Percentiles rank a stretch among this genome's conserved stretches.
Conservation (phyloP, 2,329 filamentous ascomycete species). For the Trichoderma polysporum region DNA sequence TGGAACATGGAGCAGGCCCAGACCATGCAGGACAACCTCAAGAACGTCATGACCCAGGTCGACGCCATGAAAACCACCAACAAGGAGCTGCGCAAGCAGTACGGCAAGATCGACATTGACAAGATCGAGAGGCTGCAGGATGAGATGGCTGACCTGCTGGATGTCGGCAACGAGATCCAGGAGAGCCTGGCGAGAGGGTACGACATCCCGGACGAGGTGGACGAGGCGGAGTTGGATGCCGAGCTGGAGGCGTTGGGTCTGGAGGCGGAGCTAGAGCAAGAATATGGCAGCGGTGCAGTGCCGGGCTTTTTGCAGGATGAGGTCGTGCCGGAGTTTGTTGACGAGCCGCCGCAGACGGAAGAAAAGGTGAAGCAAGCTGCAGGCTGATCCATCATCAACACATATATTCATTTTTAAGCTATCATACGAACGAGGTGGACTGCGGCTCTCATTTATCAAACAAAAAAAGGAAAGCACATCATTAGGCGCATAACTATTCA, state of each 20-base stretch:
- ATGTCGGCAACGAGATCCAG: slow-evolving; percentile 97
- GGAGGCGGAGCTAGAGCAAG: slow-evolving; percentile 83
- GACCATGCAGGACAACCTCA: slow-evolving; percentile 98
- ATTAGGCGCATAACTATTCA: neutral
- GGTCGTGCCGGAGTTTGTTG: slow-evolving; percentile 82
- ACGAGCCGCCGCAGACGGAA: slow-evolving; percentile 75
- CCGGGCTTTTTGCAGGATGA: slow-evolving; percentile 91
- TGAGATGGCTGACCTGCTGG: slow-evolving; percentile 97
- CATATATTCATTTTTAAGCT: neutral
- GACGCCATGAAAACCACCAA: slow-evolving; percentile 97
- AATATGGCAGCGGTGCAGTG: slow-evolving; percentile 58
- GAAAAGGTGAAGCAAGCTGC: slow-evolving; percentile 82
- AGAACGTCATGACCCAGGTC: slow-evolving; percentile 97
- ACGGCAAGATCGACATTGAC: slow-evolving; percentile 95
- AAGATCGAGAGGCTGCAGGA: slow-evolving; percentile 98
- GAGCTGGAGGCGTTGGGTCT: slow-evolving; percentile 93
- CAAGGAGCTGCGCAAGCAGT: slow-evolving; percentile 88
- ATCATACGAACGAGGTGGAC: neutral
- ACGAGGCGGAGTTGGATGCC: slow-evolving; percentile 93
- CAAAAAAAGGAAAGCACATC: neutral
- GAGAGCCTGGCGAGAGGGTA: slow-evolving; percentile 89
- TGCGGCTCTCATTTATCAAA: neutral
- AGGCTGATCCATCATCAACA: slow-evolving; percentile 39
- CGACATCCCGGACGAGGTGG: slow-evolving; percentile 93
- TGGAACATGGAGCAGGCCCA: slow-evolving; percentile 99